These are phyloP conservation scores for Pseudogymnoascus sp. DNA, from an alignment of 2,329 filamentous ascomycete genomes.

Conservation along the genomic window DNA sequence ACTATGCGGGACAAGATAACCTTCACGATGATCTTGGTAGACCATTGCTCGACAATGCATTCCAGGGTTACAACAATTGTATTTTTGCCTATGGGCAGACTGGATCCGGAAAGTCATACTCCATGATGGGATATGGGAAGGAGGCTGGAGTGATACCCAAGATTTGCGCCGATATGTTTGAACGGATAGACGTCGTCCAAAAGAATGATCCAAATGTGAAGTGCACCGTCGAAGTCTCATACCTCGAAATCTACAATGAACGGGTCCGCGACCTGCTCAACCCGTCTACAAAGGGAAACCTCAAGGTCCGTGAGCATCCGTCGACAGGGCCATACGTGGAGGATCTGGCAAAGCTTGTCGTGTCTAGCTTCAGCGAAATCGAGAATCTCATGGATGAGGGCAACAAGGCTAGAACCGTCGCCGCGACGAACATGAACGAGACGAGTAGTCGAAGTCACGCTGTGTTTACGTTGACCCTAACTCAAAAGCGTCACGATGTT, in stretches of 20 bases:
- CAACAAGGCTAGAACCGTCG: slow-evolving; percentile 96
- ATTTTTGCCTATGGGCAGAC: slow-evolving; percentile 99
- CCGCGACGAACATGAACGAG: slow-evolving; percentile 99
- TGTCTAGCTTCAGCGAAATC: slow-evolving; percentile 89
- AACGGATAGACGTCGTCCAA: slow-evolving; percentile 64
- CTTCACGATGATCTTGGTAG: slow-evolving; percentile 81
- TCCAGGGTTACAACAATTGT: slow-evolving; percentile 98
- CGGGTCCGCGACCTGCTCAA: slow-evolving; percentile 92
- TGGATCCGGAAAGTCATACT: slow-evolving; percentile 96
- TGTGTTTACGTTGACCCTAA: slow-evolving; percentile 92
- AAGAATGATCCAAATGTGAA: slow-evolving; percentile 61
- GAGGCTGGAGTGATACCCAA: slow-evolving; percentile 92
- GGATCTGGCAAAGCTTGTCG: slow-evolving; percentile 89
- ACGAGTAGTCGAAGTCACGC: slow-evolving; percentile 97
- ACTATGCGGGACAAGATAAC: slow-evolving; percentile 85
- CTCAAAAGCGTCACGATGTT: slow-evolving; percentile 81
- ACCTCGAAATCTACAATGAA: slow-evolving; percentile 99
- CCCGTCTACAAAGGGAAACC: slow-evolving; percentile 87
- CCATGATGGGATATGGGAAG: slow-evolving; percentile 99
- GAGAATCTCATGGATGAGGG: slow-evolving; percentile 98
- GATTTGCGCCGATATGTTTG: slow-evolving; percentile 98
- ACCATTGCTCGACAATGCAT: slow-evolving; percentile 93
- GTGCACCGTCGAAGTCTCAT: slow-evolving; percentile 95
- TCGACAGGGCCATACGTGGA: slow-evolving; percentile 97
- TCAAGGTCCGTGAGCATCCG: slow-evolving; percentile 95